Percentiles rank a stretch among this genome's conserved stretches.
Evolutionary conservation across 805 yeast genomes (phyloP).

Genomic region (Crinitomyces ghanaensis): DNA sequence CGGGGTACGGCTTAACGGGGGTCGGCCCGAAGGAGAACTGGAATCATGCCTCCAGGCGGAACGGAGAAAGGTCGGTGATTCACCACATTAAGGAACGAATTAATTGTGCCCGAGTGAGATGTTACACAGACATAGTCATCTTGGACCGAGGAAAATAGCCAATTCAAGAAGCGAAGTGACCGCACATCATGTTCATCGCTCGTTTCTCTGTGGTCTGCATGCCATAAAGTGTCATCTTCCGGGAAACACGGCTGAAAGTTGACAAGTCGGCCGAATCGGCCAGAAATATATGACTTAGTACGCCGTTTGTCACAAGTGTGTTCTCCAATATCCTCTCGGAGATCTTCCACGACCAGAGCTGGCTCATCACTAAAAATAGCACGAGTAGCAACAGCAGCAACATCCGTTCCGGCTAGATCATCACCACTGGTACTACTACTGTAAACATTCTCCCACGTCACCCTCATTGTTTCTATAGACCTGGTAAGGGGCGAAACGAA

Average conservation of each 20-base stretch:
- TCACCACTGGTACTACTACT: too few species aligned
- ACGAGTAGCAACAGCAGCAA: slow-evolving; percentile 11
- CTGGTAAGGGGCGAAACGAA: slow-evolving; percentile 40
- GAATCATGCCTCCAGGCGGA: slow-evolving; percentile 44
- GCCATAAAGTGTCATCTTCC: slow-evolving; percentile 11
- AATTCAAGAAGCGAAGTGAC: slow-evolving; percentile 6
- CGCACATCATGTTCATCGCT: slow-evolving; percentile 9
- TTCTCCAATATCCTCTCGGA: slow-evolving; percentile 40
- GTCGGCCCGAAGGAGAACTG: slow-evolving; percentile 35
- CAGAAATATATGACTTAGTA: slow-evolving; percentile 27
- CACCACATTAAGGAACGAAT: slow-evolving; percentile 34
- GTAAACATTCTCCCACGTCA: slow-evolving; percentile 43
- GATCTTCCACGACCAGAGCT: slow-evolving; percentile 12
- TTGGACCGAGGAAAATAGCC: slow-evolving; percentile 7
- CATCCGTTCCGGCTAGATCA: slow-evolving; percentile 29
- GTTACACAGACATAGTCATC: slow-evolving; percentile 28
- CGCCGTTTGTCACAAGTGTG: slow-evolving; percentile 40
- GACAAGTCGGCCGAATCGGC: slow-evolving; percentile 26
- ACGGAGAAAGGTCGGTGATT: slow-evolving; percentile 37
- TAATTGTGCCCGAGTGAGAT: slow-evolving; percentile 38
- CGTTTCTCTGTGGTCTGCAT: slow-evolving; percentile 8
- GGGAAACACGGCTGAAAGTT: slow-evolving; percentile 7
- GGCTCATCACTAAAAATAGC: too few species aligned
- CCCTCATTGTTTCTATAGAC: slow-evolving; percentile 37
- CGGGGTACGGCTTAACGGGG: too few species aligned